Evolutionary conservation across 768 basidiomycete species (phyloP).

Genomic region (Leucocoprinus leucothites): DNA sequence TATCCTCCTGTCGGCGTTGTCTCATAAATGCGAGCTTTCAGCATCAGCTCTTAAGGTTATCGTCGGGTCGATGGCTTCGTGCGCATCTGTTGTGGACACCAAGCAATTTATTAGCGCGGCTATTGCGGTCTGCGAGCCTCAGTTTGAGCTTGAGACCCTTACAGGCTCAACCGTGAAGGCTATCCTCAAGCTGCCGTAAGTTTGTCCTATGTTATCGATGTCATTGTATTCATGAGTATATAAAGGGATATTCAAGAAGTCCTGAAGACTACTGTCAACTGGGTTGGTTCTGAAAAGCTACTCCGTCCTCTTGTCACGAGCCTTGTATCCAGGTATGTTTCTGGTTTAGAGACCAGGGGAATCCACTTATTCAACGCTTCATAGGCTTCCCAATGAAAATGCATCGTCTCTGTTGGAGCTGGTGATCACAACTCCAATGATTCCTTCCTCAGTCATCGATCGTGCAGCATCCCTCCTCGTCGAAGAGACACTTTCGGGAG

Average conservation of each 20-base stretch:
- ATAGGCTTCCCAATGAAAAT: slow-evolving; percentile 31
- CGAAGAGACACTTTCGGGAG: slow-evolving; percentile 21
- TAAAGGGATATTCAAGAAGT: slow-evolving; percentile 46
- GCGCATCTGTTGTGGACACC: slow-evolving; percentile 44
- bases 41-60: slow-evolving; percentile 59
- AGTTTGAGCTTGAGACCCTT: slow-evolving; percentile 51
- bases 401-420: slow-evolving; percentile 32
- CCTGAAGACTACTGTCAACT: slow-evolving; percentile 38
- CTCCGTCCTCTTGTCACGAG: slow-evolving; percentile 47
- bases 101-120: slow-evolving; percentile 64
- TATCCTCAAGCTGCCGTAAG: slow-evolving; percentile 51
- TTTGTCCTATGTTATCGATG: slow-evolving; percentile 7
- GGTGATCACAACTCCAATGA: slow-evolving; percentile 30
- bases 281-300: slow-evolving; percentile 56
- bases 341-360: background rate
- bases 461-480: slow-evolving; percentile 28
- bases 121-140: slow-evolving; percentile 62
- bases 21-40: slow-evolving; percentile 61
- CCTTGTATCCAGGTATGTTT: slow-evolving; percentile 32
- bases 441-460: slow-evolving; percentile 31
- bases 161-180: slow-evolving; percentile 35
- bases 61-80: slow-evolving; percentile 48
- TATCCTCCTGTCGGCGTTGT: slow-evolving; percentile 67
- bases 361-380: background rate
- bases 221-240: background rate